Conservation (phyloP, 495 filamentous ascomycete species). For the Xylaria bambusicola region DNA sequence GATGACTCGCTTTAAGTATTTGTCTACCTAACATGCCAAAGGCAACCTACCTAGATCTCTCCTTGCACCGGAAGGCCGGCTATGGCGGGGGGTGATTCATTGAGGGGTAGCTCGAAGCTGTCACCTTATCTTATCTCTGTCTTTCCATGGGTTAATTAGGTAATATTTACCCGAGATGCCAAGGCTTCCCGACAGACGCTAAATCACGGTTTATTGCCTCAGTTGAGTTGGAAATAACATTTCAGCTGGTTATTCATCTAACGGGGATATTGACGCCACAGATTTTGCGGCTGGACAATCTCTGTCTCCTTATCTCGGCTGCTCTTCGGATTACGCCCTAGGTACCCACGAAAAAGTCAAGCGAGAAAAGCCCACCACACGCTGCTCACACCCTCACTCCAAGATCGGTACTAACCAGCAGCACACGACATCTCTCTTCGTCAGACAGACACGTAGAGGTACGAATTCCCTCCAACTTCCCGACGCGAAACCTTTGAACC, state of each 20-base stretch:
- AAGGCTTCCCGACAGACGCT: background rate
- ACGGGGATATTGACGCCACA: conserved; percentile 1
- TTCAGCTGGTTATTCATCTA: background rate
- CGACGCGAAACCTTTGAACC: background rate
- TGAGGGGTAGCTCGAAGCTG: background rate
- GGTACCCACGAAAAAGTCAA: conserved; percentile 36
- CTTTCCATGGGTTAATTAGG: background rate
- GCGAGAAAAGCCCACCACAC: conserved; percentile 32
- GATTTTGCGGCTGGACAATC: background rate
- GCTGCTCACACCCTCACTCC: conserved; percentile 11
- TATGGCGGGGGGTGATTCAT: background rate
- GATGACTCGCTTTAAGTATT: too few species aligned
- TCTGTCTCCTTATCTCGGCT: conserved; percentile 20
- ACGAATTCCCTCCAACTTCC: conserved; percentile 5
- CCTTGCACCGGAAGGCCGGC: background rate
- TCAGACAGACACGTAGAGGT: conserved; percentile 32
- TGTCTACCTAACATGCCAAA: too few species aligned
- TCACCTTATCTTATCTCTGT: conserved; percentile 7
- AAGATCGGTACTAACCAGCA: conserved; percentile 24
- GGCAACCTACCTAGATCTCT: too few species aligned
- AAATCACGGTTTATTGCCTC: background rate
- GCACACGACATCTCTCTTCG: conserved; percentile 23
- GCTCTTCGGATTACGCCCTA: conserved; percentile 30
- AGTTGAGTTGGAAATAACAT: background rate
- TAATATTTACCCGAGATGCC: background rate